Base-by-base conservation (phyloP, 1,284 basidiomycete species). In the Gymnopus androsaceus region DNA sequence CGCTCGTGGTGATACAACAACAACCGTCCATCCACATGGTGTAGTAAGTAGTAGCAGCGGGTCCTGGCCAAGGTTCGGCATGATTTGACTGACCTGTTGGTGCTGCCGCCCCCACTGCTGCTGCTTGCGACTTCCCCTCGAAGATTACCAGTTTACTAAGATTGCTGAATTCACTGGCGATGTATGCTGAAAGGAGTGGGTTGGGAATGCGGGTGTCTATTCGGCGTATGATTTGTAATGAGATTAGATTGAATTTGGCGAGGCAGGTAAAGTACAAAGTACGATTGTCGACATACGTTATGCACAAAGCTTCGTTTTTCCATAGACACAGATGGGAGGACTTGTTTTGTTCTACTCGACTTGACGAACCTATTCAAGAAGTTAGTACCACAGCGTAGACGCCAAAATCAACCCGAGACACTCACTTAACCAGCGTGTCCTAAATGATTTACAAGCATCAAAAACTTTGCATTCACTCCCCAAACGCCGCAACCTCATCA, bases 241-340 rank as follows among this genome's bases (percentile, higher is more conserved):
- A 36, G 11, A 31, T 4, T 15, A 1, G 8, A 36, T 36, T 28
- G 5, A 27, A 21, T 21, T 38, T 33, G 48, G 25, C 19, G 31
- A 21, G n/a, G n/a, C n/a, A 17, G 11, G 27, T 33, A 46, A 25
- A 52, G 19, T 48, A 61, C 67, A 28, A 40, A 31, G 17, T 9
- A n/a, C n/a, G n/a, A n/a, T n/a, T n/a, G n/a, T n/a, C n/a, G n/a
- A 74, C 84, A 54, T 63, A 88, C 87, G 61, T 85, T 82, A 55
- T 84, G 82, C 11, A 94, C 90, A 66, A 95, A 93, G 61, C 88
- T 88, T 48, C 92, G 80, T 54, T 88, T 82, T 14, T 86, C 81
- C 15, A 77, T 76, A 5, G 90, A 88, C 90, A 91, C 94, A 63
- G 89, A 86, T 0, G 92, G 90, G 25, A 95, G 71, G 1, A 94